Evolutionary conservation across 2,329 filamentous ascomycete species (phyloP), one percentile per base, ranked within the genome.

Genomic region (Elsinoe arachidis): DNA sequence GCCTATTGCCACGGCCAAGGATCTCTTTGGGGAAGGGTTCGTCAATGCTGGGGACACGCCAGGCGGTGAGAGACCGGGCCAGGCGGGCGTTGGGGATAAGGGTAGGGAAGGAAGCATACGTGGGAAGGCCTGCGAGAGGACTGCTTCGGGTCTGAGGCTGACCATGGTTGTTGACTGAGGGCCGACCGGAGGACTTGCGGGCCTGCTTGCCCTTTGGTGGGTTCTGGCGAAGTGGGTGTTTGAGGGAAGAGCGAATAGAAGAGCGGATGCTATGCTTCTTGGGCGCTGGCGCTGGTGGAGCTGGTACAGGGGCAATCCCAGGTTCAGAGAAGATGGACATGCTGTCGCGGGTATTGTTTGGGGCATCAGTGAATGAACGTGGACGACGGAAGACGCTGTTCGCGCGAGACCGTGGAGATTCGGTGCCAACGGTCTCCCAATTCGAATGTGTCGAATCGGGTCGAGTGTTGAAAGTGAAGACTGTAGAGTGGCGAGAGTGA

Each of bases 371-470:
- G 26, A 61, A 56, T 37, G 63, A 58, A n/a, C 61, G 60, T 11
- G 57, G 61, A n/a, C 68, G 62, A 9, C 68, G 65, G 61, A 71
- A 71, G 33, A 71, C 70, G 33, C 61, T 63, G 5, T 66, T 68
- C 61, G 70, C 67, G 59, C 67, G 67, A 23, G 63, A 68, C 60
- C 68, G 51, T 0, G 59, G 59, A 34, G 61, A 61, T 19, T 53
- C 58, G 23, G 26, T 34, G 23, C 39, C 39, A 26, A 57, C 47
- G 37, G 53, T 59, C 26, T 57, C 47, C 37, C 55, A 53, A 33
- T 52, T 57, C 11, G 37, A 58, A 10, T 54, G 46, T 30, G 33
- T 26, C 5, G 53, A 44, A 5, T 41, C 46, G 15, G 55, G 54
- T 14, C 34, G 54, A 19, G 55, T 44, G 26, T 37, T 44, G 33